Conservation (phyloP, 208 protist genomes). For the Trypanosoma platydactyli region DNA sequence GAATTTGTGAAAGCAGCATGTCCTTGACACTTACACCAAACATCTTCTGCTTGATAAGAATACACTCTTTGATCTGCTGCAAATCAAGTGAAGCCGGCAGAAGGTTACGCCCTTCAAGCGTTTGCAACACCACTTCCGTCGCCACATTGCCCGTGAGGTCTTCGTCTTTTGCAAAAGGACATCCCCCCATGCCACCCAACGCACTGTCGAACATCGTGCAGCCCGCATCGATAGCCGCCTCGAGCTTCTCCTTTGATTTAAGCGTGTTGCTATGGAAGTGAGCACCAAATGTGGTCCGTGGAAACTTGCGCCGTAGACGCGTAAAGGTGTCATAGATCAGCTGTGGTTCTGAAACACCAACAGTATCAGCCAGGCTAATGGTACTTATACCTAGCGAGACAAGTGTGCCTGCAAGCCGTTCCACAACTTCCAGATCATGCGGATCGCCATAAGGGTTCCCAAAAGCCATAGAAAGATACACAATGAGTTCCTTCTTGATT, state of each 20-base stretch:
- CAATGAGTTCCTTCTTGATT: conserved; percentile 29
- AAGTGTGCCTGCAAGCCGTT: conserved; percentile 22
- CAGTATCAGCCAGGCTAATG: conserved; percentile 44
- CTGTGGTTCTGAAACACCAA: conserved; percentile 26
- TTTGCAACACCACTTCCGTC: conserved; percentile 31
- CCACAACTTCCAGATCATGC: conserved; percentile 22
- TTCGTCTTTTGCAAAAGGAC: conserved; percentile 37
- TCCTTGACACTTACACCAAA: conserved; percentile 44
- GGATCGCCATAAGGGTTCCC: conserved; percentile 43
- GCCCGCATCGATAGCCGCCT: conserved; percentile 27
- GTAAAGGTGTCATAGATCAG: conserved; percentile 30
- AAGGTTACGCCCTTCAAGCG: conserved; percentile 16
- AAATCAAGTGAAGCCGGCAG: conserved; percentile 18
- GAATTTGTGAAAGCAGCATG: conserved; percentile 31
- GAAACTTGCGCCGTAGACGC: conserved; percentile 19
- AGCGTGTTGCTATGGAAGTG: conserved; percentile 39
- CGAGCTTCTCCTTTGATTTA: conserved; percentile 27
- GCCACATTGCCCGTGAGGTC: conserved; percentile 40
- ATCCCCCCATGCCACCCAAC: conserved; percentile 44
- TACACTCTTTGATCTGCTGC: conserved; percentile 20
- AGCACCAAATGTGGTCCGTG: conserved; percentile 29
- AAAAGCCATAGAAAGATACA: conserved; percentile 49
- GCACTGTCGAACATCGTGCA: conserved; percentile 37
- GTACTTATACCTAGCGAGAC: conserved; percentile 22
- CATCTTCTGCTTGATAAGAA: conserved; percentile 38